phyloP scores from a whole-genome alignment of 768 basidiomycete species.

The Phlebiopsis flavidoalba region DNA sequence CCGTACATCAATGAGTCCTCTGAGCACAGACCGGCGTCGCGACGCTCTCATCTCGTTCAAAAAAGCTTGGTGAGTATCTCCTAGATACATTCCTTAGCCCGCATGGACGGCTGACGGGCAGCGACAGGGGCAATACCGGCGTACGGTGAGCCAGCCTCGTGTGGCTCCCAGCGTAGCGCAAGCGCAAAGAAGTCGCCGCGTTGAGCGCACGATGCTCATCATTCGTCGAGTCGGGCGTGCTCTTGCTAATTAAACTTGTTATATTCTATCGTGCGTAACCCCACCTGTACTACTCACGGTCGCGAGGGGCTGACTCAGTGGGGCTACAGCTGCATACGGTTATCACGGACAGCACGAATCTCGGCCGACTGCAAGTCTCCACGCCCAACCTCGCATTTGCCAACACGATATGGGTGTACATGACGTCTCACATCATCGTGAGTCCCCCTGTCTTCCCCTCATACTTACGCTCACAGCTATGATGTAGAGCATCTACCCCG shows the following conservation, averaged over 20 bases:
- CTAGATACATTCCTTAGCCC: neutral
- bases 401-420: neutral
- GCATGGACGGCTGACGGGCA: neutral
- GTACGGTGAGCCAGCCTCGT: neutral
- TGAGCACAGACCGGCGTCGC: neutral
- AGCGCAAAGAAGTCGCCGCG: neutral
- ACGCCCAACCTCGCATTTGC: neutral
- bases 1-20: neutral
- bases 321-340: neutral
- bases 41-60: neutral
- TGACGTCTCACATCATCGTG: neutral
- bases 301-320: neutral
- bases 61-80: neutral
- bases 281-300: neutral
- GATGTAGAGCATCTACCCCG: neutral
- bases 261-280: neutral
- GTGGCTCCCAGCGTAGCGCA: no score
- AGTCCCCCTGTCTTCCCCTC: neutral
- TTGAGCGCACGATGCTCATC: neutral
- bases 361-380: neutral
- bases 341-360: neutral
- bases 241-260: no score
- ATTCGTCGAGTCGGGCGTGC: neutral
- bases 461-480: neutral
- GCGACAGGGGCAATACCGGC: neutral